A percentile compares a stretch with the other conserved stretches of the same genome.
Conservation (phyloP, 202 grass and related monocot genomes). For the Schoenoplectus triqueter region DNA sequence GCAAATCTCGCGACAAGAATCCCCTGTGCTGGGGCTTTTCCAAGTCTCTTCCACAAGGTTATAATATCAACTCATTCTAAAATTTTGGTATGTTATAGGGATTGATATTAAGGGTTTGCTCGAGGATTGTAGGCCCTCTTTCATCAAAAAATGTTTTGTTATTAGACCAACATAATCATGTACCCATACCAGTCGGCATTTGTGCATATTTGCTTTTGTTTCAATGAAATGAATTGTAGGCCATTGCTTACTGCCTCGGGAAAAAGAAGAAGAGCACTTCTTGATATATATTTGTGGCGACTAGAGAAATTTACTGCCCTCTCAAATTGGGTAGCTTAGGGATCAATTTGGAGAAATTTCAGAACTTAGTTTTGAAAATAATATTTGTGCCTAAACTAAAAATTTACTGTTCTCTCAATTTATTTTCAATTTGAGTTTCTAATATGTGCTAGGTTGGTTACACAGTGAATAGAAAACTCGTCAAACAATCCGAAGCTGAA, state of each 20-base stretch:
- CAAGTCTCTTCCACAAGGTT: constrained; percentile 76
- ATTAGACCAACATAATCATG: not conserved
- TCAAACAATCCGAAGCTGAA: constrained; percentile 65
- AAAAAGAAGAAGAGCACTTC: not conserved
- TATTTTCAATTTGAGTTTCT: not conserved
- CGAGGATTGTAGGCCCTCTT: not conserved
- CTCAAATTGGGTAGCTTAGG: not conserved
- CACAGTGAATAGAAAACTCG: constrained; percentile 65
- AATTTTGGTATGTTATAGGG: not conserved
- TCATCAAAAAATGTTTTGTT: not conserved
- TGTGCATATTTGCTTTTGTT: not conserved
- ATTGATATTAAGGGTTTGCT: constrained; percentile 13
- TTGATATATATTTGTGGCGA: not conserved
- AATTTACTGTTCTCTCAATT: not conserved
- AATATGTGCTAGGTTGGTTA: constrained; percentile 37
- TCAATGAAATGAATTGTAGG: too few relatives aligned
- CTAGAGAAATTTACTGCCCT: not conserved
- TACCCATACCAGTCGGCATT: not conserved
- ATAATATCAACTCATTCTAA: not conserved
- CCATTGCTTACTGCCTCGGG: too few relatives aligned
- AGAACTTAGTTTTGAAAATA: not conserved
- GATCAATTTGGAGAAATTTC: not conserved
- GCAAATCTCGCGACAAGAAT: constrained; percentile 71
- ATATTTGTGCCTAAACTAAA: not conserved
- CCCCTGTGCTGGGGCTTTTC: constrained; percentile 88